Base-by-base conservation (phyloP, 306 rosid genomes). In the Citrullus amarus region DNA sequence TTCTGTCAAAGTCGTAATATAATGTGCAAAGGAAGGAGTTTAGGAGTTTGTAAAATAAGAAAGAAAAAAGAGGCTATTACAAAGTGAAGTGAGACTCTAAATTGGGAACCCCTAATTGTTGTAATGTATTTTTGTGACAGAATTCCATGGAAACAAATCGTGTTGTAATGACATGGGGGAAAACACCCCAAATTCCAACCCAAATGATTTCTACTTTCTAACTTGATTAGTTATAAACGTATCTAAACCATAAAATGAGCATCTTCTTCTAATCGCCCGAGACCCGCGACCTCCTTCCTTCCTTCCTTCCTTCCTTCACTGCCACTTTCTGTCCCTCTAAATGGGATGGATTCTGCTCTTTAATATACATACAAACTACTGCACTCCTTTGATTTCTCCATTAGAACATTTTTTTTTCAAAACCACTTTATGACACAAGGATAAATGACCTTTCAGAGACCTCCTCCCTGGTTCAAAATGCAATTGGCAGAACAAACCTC, bases 361-460 rank as follows among this genome's bases (percentile, higher is more conserved):
- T 46, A 68, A 81, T 79, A 83, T 85, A 82, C 86, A 81, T 20
- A 83, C 80, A 87, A 87, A 67, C 25, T 55, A 59, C 80, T 32
- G 57, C 9, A 36, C 9, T 13, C 22, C 79, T 6, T 38, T n/a
- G 39, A 28, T 25, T 72, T 72, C 28, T 72, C 78, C 78, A 53
- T 32, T 9, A 51, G 20, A 70, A 70, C 39, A 14, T 28, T 48
- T 8, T 46, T 48, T 8, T 46, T 4, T 46, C 22, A 13, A 8
- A 71, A 56, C 68, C 55, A 53, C 58, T 50, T 8, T 9, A 73
- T 2, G 9, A 28, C 44, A 53, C 20, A 9, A 36, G 25, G 17
- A 28, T 41, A 68, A 68, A 68, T 10, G 34, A 44, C 32, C 34
- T 78, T 73, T 41, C 80, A 61, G 28, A 53, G 60, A 68, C 73